Evolutionary conservation across 805 yeast species (phyloP), one percentile per base, ranked within the genome.

Genomic region (Barnettozyma californica): DNA sequence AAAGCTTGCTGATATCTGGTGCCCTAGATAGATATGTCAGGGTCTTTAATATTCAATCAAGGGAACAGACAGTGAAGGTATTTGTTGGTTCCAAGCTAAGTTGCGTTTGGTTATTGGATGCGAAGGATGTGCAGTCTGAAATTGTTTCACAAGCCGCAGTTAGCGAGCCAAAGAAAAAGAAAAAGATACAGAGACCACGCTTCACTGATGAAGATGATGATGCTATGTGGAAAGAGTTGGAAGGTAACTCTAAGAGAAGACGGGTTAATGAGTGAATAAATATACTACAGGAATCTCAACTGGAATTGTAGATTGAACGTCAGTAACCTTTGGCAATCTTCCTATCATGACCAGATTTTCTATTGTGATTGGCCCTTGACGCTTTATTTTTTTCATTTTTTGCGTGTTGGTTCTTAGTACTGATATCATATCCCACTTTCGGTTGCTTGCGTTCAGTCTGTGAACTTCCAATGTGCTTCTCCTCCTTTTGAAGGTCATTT

Each of bases 11-110:
- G 8, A 81, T 82, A 2, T 74, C 87, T 18, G 97, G 95, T 40
- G 95, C 97, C 0, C 74, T 91, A 20, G 99, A 94, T 61, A 75
- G 96, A 59, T 92, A 89, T 59, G 73, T 88, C 25, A 76, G 97
- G 50, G 87, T 87, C 4, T 92, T 78, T 65, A 84, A 89, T 51
- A 62, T 81, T 5, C 68, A 68, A 2, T 67, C 81, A 1, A 74
- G 95, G 45, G 77, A 78, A 40, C 70, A 80, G 43, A 45, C 68
- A 13, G 89, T 81, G 8, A 89, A 89, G 60, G 85, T 87, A 5
- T 92, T 78, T 58, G 59, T 84, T 25, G 95, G 95, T 2, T 78
- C 88, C 5, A 89, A 87, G 61, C 73, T 88, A 16, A 74, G 76
- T 21, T 68, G 71, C 26, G 75, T 83, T 20, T 57, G 74, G 48